Base-by-base conservation (phyloP, 2,329 filamentous ascomycete genomes). In the Ceratocystis lukuohia region DNA sequence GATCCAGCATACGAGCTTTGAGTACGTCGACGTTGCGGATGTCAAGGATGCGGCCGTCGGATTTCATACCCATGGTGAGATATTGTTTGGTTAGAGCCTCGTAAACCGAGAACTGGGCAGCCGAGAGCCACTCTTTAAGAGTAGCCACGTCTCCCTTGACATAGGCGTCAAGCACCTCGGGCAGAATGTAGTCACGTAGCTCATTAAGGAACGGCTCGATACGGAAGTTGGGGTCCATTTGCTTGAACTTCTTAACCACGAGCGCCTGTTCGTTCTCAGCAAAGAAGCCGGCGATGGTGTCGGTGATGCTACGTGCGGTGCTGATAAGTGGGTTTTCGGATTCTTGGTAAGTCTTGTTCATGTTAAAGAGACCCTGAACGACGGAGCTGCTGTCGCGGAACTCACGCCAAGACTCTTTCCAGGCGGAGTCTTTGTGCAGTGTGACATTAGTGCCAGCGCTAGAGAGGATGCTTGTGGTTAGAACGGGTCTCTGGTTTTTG, bases 371-470 rank as follows among this genome's bases (percentile, higher is more conserved):
- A 67, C 88, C 86, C 77, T 96, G 93, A 75, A 96, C 89, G 68
- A 96, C 77, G 71, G 88, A 91, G 77, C 88, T 96, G 70, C 85
- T 86, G 75, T 99, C 94, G 69, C 88, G 88, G 83, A 97, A 99
- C 64, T 94, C 89, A 72, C 88, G 85, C 94, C 94, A 99, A n/a
- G 91, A 91, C 76, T 97, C 93, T 78, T 96, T 96, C 91, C 93
- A 97, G 25, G 89, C 89, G 15, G 94, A 87, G 71, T 99, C 94
- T 77, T 99, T 99, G 81, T 99, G 94, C 0, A 99, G 75, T 0
- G 93, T 97, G 62, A 99, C 80, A 73, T 96, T 95, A 67, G 92
- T 96, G 68, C 94, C 94, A 68, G 94, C 94, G 67, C 94, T 96
- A 70, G 33, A 68, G 50, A 70, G 63, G 46, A 64, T 70, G 74